Evolutionary conservation across 108 stramenopile genomes (phyloP), one percentile per base, ranked within the genome.

Genomic region (Bacterosira constricta): DNA sequence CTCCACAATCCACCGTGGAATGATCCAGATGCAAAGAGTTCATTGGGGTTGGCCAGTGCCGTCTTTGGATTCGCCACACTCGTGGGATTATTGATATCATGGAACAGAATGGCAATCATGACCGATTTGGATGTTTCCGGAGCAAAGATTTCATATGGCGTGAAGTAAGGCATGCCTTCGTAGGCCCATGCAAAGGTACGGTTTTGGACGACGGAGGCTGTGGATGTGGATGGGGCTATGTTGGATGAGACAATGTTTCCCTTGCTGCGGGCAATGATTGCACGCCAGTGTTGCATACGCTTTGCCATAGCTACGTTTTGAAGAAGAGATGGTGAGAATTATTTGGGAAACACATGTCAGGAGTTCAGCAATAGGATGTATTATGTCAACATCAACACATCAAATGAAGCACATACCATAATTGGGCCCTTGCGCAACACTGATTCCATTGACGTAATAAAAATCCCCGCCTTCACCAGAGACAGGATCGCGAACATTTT

Each of bases 211-310:
- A 99, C 98, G 35, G 96, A 96, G 4, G 79, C 90, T 23, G 98
- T 99, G 29, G 96, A 96, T 31, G 98, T 99, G 52, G 96, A 90
- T 15, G 98, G 98, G 12, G 98, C 98, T 54, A 99, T 87, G 81
- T 97, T 99, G 78, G 94, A 92, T 13, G 95, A 95, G 11, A 98
- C 98, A 47, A 88, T 86, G 75, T 87, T 88, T 15, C 96, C 93
- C 71, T 92, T 84, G 88, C 88, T 85, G 34, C 91, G 73, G 4
- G 97, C 96, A 66, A 97, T 80, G 45, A 98, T 73, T 20, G 97
- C 97, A 35, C 98, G 92, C 98, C 98, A 99, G 76, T 99, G 98
- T 83, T 99, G 98, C 82, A 99, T 87, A 41, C 98, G 96, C 84
- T 99, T 99, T 39, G 97, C 97, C 46, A 99, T 62, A 69, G 94